phyloP scores from a whole-genome alignment of 768 basidiomycete genomes.

The Tylopilus vinaceipallidus region DNA sequence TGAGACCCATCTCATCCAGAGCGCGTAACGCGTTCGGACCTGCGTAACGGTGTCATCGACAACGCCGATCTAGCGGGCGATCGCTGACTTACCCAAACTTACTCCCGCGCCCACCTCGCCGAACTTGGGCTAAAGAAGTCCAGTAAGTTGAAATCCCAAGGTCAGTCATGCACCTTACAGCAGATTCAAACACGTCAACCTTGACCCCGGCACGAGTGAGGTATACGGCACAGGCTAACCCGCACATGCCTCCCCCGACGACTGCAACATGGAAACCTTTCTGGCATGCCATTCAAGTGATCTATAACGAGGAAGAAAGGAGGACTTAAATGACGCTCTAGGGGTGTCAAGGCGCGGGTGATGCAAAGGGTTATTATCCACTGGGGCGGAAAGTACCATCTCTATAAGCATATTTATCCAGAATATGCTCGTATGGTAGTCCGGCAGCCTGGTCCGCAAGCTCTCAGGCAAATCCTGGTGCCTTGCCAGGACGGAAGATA shows the following conservation, averaged over 20 bases:
- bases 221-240: conserved; percentile 47
- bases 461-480: not conserved
- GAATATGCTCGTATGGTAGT: not conserved
- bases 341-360: not conserved
- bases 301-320: not conserved
- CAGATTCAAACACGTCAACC: conserved; percentile 52
- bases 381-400: not conserved
- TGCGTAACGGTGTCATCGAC: conserved; percentile 12
- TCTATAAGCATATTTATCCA: not conserved
- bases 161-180: conserved; percentile 30
- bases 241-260: conserved; percentile 56
- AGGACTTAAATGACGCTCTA: not conserved
- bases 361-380: not conserved
- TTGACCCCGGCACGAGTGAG: conserved; percentile 42
- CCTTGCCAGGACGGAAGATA: not conserved
- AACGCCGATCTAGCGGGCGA: not conserved
- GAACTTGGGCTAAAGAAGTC: conserved; percentile 40
- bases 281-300: conserved; percentile 1
- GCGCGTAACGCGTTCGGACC: conserved; percentile 51
- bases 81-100: conserved; percentile 38
- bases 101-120: conserved; percentile 57
- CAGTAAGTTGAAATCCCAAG: not conserved
- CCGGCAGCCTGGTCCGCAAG: not conserved
- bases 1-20: conserved; percentile 42
- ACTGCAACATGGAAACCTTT: conserved; percentile 51